Base-by-base conservation (phyloP, 2,329 filamentous ascomycete species). In the Aureobasidium sp. region DNA sequence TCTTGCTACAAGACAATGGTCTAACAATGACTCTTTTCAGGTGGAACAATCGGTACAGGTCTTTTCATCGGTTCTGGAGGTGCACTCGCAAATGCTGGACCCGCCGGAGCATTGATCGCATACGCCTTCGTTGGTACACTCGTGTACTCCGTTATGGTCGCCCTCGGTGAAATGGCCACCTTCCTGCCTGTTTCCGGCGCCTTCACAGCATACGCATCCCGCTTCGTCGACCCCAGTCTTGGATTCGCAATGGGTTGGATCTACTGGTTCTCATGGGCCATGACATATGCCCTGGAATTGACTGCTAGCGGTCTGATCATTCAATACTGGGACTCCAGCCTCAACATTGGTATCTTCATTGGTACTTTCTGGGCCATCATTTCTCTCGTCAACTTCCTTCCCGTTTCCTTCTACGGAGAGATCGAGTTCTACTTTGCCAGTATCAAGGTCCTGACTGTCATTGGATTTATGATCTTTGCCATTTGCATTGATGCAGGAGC, bases 171-270 rank as follows among this genome's bases (percentile, higher is more conserved):
- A 71, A 82, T 87, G 75, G 82, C 83, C 27, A 79, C 84, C 36
- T 86, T 83, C 76, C 78, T 87, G 57, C 82, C 84, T 3, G 72
- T 85, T 64, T 76, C 82, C 34, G 79, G 81, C 67, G 76, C 80
- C 62, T 80, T 83, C 77, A 74, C 78, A 63, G 69, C 79, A 68
- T 80, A 81, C 71, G 73, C 73, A 62, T 71, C 74, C 32, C 75
- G 77, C 41, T 79, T 78, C 64, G 74, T 79, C 21, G 76, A 76
- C 27, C 71, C 72, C 25, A 73, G 70, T 39, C 65, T 80, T 21
- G 78, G 78, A 7, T 80, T 80, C 63, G 75, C 77, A 11, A 74
- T 79, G 67, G 78, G 78, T 5, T 80, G 76, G 76, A 73, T 78
- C 9, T 77, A 76, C 66, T 72, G 69, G 63, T 75, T 74, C 67